Evolutionary conservation across 1,139 yeast genomes (phyloP).

Genomic region (Groenewaldozyma auringiensis): DNA sequence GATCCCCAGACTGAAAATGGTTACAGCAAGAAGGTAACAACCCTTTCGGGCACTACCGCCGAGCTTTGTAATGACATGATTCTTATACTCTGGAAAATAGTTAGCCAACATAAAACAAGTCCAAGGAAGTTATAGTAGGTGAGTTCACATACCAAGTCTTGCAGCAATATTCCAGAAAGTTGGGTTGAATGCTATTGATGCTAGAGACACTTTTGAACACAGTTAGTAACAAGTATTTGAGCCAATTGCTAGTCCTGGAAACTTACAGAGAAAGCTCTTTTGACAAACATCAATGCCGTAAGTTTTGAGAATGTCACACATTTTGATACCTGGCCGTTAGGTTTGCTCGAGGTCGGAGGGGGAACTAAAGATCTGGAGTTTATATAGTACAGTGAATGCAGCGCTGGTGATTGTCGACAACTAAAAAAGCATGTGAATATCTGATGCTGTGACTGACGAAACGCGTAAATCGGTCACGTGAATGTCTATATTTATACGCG

Average conservation of each 20-base stretch:
- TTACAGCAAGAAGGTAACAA: constrained; percentile 72
- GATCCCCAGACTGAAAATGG: constrained; percentile 79
- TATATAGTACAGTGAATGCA: no score
- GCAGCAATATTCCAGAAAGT: constrained; percentile 94
- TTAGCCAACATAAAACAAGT: no score
- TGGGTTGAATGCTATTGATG: constrained; percentile 79
- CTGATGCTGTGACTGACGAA: no score
- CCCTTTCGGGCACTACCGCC: constrained; percentile 65
- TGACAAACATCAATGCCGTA: constrained; percentile 8
- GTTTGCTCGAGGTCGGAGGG: background rate
- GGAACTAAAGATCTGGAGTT: no score
- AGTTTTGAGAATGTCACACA: background rate
- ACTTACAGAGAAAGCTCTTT: constrained; percentile 9
- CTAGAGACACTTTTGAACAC: constrained; percentile 17
- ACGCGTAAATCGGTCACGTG: no score
- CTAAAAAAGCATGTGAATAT: no score
- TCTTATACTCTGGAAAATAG: constrained; percentile 50
- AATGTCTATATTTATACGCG: no score
- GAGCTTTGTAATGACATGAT: constrained; percentile 64
- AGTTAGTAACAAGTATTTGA: constrained; percentile 2
- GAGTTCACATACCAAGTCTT: constrained; percentile 38
- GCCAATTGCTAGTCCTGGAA: background rate
- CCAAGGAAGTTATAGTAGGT: background rate
- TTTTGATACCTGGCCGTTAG: background rate
- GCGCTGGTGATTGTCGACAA: no score